Base-by-base conservation (phyloP, 495 filamentous ascomycete genomes). In the Physcia stellaris region DNA sequence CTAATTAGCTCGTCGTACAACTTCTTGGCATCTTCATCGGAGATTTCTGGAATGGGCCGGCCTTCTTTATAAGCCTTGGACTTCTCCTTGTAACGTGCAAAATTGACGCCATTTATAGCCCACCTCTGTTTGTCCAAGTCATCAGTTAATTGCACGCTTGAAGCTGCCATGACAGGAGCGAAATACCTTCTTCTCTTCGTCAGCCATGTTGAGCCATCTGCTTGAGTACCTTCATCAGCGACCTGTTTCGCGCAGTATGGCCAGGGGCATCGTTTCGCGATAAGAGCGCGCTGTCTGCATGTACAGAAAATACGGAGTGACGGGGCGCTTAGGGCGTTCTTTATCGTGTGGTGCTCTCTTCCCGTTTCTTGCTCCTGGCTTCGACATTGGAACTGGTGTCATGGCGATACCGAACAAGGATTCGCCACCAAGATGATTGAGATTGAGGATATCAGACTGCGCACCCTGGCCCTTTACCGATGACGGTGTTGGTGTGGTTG, bases 291-390 rank as follows among this genome's bases (percentile, higher is more conserved):
- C 86, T 24, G 75, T 75, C 49, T 90, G 76, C 67, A 90, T 84
- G 64, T 82, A 96, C 24, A 95, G 64, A 66, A 98, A 94, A 62
- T 86, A 95, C 0, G 90, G 86, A 13, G 90, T 95, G 45, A 94
- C 56, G 16, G 90, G 85, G 13, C 86, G 74, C 70, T 94, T 94
- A 35, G 90, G 90, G 10, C 86, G 85, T 55, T 94, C 92, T 41
- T 88, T 88, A 56, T 98, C 92, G 47, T 78, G 80, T 29, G 62
- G 60, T 12, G 71, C 75, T 43, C 83, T 79, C 74, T 87, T 90
- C 66, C 83, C 83, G 55, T 82, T 83, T 52, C 72, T 74, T 37
- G 71, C 68, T 9, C 70, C 70, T 9, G 58, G 29, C 54, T 10
- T 54, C 54, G 9, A 60, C 53, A 32, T 60, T 62, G 52, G 52